Evolutionary conservation across 805 yeast genomes (phyloP).

Genomic region (Candida coquimbonensis): DNA sequence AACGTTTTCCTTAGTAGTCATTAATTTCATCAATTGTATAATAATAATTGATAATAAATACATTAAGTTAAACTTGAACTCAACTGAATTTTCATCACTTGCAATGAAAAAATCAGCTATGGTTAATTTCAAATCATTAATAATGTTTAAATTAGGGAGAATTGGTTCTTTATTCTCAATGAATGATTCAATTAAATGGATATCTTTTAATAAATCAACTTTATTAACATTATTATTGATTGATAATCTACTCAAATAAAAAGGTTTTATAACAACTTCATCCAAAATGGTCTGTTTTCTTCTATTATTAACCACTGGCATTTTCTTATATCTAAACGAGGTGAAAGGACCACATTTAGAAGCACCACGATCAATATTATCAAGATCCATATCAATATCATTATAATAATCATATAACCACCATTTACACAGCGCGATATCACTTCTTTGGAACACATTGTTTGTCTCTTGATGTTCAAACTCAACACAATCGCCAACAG

Average conservation of each 20-base stretch:
- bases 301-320: too few species aligned
- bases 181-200: slow-evolving; percentile 1
- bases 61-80: neutral
- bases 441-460: slow-evolving; percentile 48
- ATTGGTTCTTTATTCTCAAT: neutral
- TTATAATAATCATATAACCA: slow-evolving; percentile 42
- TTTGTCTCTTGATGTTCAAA: slow-evolving; percentile 23
- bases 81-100: neutral
- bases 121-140: neutral
- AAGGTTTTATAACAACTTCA: neutral
- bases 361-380: slow-evolving; percentile 27
- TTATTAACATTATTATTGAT: neutral
- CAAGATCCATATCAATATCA: slow-evolving; percentile 67
- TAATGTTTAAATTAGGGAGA: neutral
- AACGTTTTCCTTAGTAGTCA: neutral
- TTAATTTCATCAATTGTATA: slow-evolving; percentile 2
- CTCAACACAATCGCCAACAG: slow-evolving; percentile 22
- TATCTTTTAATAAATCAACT: slow-evolving; percentile 3
- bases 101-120: neutral
- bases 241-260: neutral
- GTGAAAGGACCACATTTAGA: slow-evolving; percentile 14
- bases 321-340: neutral
- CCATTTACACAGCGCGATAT: slow-evolving; percentile 44
- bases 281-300: neutral
- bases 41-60: neutral